These are phyloP conservation scores for Penicillium salamii DNA, from an alignment of 495 filamentous ascomycete species.

Conservation along the genomic window DNA sequence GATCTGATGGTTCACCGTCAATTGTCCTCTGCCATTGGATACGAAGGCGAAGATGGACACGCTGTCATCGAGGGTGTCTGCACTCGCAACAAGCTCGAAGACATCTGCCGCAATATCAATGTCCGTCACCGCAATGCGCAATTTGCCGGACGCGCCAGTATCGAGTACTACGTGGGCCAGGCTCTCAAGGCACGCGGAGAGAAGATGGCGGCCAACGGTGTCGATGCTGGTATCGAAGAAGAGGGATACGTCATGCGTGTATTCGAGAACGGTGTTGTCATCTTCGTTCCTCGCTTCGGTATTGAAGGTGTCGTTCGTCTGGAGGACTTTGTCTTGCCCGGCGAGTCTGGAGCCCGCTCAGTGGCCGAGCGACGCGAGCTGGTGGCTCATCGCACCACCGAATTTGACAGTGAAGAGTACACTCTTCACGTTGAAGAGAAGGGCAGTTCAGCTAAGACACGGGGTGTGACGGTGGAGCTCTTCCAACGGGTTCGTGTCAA, in stretches of 20 bases:
- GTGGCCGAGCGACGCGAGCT: constrained; percentile 39
- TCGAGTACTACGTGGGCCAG: constrained; percentile 97
- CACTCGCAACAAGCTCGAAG: constrained; percentile 75
- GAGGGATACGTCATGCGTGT: constrained; percentile 96
- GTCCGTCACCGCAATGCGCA: constrained; percentile 95
- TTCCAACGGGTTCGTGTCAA: constrained; percentile 87
- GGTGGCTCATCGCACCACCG: constrained; percentile 53
- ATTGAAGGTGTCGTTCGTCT: constrained; percentile 88
- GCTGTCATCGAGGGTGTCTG: constrained; percentile 71
- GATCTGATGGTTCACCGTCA: constrained; percentile 92
- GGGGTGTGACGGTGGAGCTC: constrained; percentile 64
- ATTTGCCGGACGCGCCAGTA: constrained; percentile 84
- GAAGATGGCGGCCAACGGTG: constrained; percentile 37
- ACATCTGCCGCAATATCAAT: constrained; percentile 97
- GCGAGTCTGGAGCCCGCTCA: constrained; percentile 47
- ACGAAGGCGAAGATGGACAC: constrained; percentile 60
- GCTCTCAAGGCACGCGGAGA: constrained; percentile 79
- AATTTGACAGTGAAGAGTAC: constrained; percentile 83
- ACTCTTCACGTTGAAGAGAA: constrained; percentile 55
- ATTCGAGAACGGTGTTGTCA: constrained; percentile 94
- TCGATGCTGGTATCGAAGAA: constrained; percentile 58
- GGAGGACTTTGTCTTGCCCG: constrained; percentile 72
- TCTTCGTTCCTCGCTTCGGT: constrained; percentile 92
- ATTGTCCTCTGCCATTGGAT: constrained; percentile 89
- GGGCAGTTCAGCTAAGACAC: constrained; percentile 46